These are phyloP conservation scores for Malbranchea cinnamomea DNA, from an alignment of 2,329 filamentous ascomycete genomes.

Conservation along the genomic window DNA sequence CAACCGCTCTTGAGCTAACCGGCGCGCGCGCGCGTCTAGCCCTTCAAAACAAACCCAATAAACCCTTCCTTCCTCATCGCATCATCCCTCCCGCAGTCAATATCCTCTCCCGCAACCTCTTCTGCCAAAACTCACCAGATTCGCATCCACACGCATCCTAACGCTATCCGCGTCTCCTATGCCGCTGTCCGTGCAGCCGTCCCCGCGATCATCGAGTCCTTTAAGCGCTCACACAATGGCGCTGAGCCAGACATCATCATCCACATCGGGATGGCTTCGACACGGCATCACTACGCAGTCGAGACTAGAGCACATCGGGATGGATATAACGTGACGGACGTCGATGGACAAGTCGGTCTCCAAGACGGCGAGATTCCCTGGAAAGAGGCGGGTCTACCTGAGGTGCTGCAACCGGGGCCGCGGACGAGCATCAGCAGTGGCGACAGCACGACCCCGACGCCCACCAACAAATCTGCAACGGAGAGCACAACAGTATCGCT, in stretches of 20 bases:
- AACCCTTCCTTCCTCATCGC: conserved; percentile 78
- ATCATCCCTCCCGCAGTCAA: conserved; percentile 47
- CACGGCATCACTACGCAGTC: conserved; percentile 49
- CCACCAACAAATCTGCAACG: not conserved
- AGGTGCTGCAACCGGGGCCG: conserved; percentile 39
- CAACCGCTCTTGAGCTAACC: conserved; percentile 1
- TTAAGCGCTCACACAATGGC: conserved; percentile 24
- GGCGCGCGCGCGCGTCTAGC: conserved; percentile 32
- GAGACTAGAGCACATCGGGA: conserved; percentile 58
- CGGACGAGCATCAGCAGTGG: not conserved
- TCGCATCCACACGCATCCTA: conserved; percentile 39
- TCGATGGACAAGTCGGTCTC: conserved; percentile 40
- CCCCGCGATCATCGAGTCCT: conserved; percentile 44
- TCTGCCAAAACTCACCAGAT: conserved; percentile 17
- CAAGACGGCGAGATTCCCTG: conserved; percentile 31
- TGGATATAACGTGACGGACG: conserved; percentile 55
- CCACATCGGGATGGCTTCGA: conserved; percentile 67
- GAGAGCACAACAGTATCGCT: not conserved
- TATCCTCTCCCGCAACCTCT: conserved; percentile 30
- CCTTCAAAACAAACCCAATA: conserved; percentile 57
- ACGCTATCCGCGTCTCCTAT: conserved; percentile 59
- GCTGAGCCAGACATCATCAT: conserved; percentile 48
- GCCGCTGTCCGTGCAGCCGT: conserved; percentile 47
- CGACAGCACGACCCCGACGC: not conserved
- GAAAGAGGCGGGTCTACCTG: conserved; percentile 33